These are phyloP conservation scores for Emiliania huxleyi DNA, from an alignment of 78 protist species.

Conservation along the genomic window DNA sequence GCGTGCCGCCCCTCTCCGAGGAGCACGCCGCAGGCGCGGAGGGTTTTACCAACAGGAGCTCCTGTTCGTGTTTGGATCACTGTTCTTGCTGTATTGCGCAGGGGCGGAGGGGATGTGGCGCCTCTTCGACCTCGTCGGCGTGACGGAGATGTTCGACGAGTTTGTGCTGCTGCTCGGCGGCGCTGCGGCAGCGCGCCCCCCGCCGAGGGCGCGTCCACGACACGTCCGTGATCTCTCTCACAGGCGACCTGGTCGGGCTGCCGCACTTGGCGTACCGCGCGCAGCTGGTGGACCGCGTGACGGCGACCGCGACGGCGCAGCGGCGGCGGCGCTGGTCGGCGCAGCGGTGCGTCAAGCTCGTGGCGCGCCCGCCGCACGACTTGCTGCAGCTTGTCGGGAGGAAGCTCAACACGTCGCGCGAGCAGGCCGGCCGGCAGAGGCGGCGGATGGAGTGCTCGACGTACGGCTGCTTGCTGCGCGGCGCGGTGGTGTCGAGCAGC, in stretches of 20 bases:
- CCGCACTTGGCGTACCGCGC: background rate
- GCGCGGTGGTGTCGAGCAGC: background rate
- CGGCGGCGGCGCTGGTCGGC: background rate
- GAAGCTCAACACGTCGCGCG: no score
- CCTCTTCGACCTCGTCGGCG: background rate
- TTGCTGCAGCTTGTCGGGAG: no score
- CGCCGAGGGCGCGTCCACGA: no score
- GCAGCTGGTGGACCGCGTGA: background rate
- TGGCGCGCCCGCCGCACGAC: background rate
- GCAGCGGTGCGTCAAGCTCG: background rate
- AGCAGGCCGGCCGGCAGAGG: background rate
- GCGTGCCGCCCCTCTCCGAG: background rate
- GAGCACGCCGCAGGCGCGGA: background rate
- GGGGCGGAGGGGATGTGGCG: no score
- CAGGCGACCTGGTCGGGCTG: background rate
- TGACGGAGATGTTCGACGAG: background rate
- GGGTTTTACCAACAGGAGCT: no score
- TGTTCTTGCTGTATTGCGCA: no score
- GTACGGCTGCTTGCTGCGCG: background rate
- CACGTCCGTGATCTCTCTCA: no score
- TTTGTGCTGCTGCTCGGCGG: background rate
- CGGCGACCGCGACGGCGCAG: background rate
- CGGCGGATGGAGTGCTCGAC: conserved; percentile 6
- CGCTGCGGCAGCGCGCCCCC: no score
- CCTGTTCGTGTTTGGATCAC: no score